These are phyloP conservation scores for Elsinoe batatas DNA, from an alignment of 2,329 filamentous ascomycete species.

Conservation along the genomic window DNA sequence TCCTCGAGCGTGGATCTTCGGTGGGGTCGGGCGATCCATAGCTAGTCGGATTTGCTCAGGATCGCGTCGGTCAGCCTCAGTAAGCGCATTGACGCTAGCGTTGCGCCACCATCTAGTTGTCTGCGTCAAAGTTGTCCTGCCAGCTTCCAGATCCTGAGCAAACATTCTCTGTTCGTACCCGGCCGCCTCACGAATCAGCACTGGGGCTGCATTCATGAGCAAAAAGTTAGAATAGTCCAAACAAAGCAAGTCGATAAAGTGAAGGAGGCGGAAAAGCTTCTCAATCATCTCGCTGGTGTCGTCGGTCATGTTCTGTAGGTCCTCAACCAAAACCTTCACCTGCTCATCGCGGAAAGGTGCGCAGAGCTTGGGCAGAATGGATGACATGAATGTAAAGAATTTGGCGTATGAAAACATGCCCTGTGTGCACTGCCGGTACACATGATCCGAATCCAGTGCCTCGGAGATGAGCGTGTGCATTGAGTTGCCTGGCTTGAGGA, in stretches of 20 bases:
- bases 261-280: constrained; percentile 63
- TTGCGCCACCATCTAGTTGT: constrained; percentile 59
- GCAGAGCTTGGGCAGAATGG: constrained; percentile 67
- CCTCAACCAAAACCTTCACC: constrained; percentile 57
- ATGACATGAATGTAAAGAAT: constrained; percentile 68
- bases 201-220: constrained; percentile 60
- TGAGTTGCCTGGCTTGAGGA: constrained; percentile 60
- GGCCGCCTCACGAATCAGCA: constrained; percentile 59
- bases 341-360: constrained; percentile 71
- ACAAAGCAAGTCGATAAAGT: constrained; percentile 66
- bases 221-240: constrained; percentile 78
- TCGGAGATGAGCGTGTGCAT: constrained; percentile 68
- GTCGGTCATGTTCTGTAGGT: constrained; percentile 37
- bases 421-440: constrained; percentile 56
- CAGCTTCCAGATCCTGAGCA: constrained; percentile 51
- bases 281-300: constrained; percentile 48
- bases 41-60: constrained; percentile 56
- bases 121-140: constrained; percentile 43
- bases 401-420: constrained; percentile 72
- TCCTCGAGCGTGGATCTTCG: constrained; percentile 66
- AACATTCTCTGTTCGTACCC: constrained; percentile 69
- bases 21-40: constrained; percentile 52
- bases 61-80: constrained; percentile 58
- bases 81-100: constrained; percentile 53
- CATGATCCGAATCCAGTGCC: constrained; percentile 62